Evolutionary conservation across 192 early-diverging fungal species (phyloP).

Genomic region (Rhizophagus clarus): DNA sequence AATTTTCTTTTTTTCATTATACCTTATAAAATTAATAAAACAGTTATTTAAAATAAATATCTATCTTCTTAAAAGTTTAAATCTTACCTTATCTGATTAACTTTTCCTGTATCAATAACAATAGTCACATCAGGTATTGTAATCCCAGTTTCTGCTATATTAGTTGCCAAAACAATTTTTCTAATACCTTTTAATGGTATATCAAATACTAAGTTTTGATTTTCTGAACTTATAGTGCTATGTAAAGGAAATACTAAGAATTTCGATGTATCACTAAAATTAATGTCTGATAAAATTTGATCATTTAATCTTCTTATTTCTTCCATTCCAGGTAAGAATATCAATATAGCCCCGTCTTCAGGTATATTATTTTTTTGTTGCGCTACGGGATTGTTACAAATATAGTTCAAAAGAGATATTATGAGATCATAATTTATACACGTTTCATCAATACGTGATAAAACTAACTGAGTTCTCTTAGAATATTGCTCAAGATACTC

Average conservation of each 20-base stretch:
- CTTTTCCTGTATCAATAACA: conserved; percentile 78
- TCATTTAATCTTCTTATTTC: conserved; percentile 70
- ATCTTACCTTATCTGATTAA: conserved; percentile 70
- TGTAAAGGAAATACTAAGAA: conserved; percentile 60
- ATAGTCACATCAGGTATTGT: conserved; percentile 81
- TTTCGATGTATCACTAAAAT: conserved; percentile 51
- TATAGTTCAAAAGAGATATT: conserved; percentile 57
- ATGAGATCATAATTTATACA: conserved; percentile 70
- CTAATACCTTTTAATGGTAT: conserved; percentile 47
- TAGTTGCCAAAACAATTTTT: conserved; percentile 78
- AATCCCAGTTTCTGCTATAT: conserved; percentile 83
- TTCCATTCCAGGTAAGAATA: conserved; percentile 75
- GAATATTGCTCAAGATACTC: conserved; percentile 42
- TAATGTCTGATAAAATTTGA: conserved; percentile 46
- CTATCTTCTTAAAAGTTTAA: neutral
- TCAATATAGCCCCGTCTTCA: conserved; percentile 58
- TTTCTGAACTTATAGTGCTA: conserved; percentile 64
- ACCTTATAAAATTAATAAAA: conserved; percentile 31
- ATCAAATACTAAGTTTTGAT: conserved; percentile 73
- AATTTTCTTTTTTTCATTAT: conserved; percentile 61
- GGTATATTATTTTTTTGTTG: conserved; percentile 40
- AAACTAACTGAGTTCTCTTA: conserved; percentile 46
- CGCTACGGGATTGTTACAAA: conserved; percentile 53
- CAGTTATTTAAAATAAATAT: neutral
- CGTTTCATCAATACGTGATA: conserved; percentile 58